Evolutionary conservation across 2,329 filamentous ascomycete species (phyloP), one percentile per base, ranked within the genome.

Genomic region (Paraphoma chrysanthemicola): DNA sequence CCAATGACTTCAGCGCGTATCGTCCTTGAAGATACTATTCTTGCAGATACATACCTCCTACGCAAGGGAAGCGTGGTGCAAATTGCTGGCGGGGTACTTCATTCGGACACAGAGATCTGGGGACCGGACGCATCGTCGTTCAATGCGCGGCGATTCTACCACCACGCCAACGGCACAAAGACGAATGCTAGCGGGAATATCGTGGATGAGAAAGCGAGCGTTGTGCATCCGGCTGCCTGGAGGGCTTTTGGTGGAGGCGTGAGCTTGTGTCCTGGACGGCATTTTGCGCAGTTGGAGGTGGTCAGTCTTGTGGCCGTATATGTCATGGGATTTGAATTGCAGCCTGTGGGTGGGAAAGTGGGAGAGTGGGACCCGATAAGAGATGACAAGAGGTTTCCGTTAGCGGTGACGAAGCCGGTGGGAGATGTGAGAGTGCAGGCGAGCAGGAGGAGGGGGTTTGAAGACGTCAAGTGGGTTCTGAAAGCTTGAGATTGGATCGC

Each of bases 71-170:
- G 74, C 4, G 60, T 82, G 1, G 73, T 83, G 5, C 80, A 83
- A 59, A 77, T 83, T 31, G 76, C 78, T 0, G 77, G 77, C 11
- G 76, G 77, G 9, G 73, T 81, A 4, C 76, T 82, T 12, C 81
- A 84, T 54, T 62, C 69, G 2, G 73, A 80, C 17, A 50, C 63
- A 7, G 60, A 68, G 0, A 76, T 82, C 50, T 83, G 81, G 81
- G 81, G 82, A 4, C 61, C 73, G 1, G 77, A 82, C 38, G 78
- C 71, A 1, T 59, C 60, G 2, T 48, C 56, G 1, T 84, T 84
- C 65, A 78, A 81, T 36, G 73, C 80, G 0, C 41, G 60, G 6
- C 78, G 80, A 9, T 83, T 83, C 62, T 56, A 80, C 0, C 53
- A 65, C 49, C 57, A 47, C 23, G 14, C 31, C 3, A 58, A 46